These are phyloP conservation scores for Aspergillus egyptiacus DNA, from an alignment of 495 filamentous ascomycete genomes.

Conservation along the genomic window DNA sequence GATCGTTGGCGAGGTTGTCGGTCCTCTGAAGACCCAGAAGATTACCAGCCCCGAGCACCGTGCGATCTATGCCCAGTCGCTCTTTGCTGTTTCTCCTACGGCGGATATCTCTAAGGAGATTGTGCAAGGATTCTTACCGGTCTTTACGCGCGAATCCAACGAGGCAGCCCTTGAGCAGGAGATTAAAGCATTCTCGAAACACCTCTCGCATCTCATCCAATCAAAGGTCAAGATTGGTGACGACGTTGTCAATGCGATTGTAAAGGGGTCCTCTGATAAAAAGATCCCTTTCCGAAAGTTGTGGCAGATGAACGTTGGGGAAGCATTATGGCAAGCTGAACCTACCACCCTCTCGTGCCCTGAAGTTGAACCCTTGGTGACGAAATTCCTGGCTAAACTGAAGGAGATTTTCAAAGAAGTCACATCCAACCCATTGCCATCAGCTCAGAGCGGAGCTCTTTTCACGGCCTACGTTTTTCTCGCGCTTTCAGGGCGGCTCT, in stretches of 20 bases:
- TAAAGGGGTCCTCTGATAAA: slow-evolving; percentile 82
- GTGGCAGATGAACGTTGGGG: slow-evolving; percentile 72
- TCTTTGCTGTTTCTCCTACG: slow-evolving; percentile 55
- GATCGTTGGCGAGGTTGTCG: slow-evolving; percentile 68
- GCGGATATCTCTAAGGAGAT: slow-evolving; percentile 56
- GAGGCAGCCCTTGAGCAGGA: slow-evolving; percentile 75
- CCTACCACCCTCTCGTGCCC: slow-evolving; percentile 38
- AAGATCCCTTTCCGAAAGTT: slow-evolving; percentile 67
- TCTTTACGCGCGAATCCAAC: slow-evolving; percentile 76
- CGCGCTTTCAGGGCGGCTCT: slow-evolving; percentile 46
- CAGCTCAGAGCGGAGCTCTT: slow-evolving; percentile 70
- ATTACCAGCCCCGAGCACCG: slow-evolving; percentile 76
- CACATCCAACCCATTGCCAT: slow-evolving; percentile 63
- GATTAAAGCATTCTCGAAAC: slow-evolving; percentile 57
- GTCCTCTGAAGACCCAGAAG: slow-evolving; percentile 73
- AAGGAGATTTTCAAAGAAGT: slow-evolving; percentile 73
- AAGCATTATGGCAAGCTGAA: slow-evolving; percentile 60
- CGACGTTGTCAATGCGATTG: slow-evolving; percentile 59
- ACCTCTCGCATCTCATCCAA: slow-evolving; percentile 53
- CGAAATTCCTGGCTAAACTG: slow-evolving; percentile 55
- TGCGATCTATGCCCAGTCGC: slow-evolving; percentile 69
- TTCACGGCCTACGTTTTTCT: slow-evolving; percentile 66
- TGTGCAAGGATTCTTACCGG: slow-evolving; percentile 54
- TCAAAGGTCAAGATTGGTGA: slow-evolving; percentile 54
- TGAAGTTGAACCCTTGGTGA: slow-evolving; percentile 35